A percentile compares a stretch with the other conserved stretches of the same genome.
Evolutionary conservation across 140 eudicot genomes (phyloP).

Genomic region (Erigeron philadelphicus): DNA sequence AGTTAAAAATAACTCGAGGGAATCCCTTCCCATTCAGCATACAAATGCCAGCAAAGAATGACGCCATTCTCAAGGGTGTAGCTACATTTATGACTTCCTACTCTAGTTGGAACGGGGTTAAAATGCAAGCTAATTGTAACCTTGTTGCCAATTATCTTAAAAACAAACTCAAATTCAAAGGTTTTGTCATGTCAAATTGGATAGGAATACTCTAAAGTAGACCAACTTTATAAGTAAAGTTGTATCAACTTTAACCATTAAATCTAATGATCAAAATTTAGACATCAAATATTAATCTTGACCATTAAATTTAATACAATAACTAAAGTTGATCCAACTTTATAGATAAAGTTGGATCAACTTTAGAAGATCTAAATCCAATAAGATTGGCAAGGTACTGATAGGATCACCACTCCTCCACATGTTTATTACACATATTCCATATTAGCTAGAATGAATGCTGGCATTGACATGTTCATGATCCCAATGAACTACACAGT

Average conservation of each 20-base stretch:
- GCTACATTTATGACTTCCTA: constrained; percentile 69
- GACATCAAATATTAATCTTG: too few relatives aligned
- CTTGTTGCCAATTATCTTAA: constrained; percentile 58
- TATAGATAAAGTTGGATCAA: too few relatives aligned
- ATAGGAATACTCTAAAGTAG: too few relatives aligned
- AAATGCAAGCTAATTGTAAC: constrained; percentile 64
- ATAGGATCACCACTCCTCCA: constrained; percentile 59
- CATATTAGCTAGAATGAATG: constrained; percentile 53
- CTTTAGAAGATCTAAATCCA: too few relatives aligned
- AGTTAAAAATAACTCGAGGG: too few relatives aligned
- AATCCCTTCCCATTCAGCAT: too few relatives aligned
- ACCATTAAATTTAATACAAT: too few relatives aligned
- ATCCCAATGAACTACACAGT: constrained; percentile 53
- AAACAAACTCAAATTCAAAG: constrained; percentile 48
- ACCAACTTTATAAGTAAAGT: too few relatives aligned
- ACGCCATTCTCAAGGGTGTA: constrained; percentile 59
- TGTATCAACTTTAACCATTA: too few relatives aligned
- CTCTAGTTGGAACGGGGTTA: constrained; percentile 74
- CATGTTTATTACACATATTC: constrained; percentile 68
- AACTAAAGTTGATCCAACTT: too few relatives aligned
- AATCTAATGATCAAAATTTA: too few relatives aligned
- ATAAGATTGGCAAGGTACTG: constrained; percentile 75
- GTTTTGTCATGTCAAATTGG: constrained; percentile 14
- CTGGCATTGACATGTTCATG: constrained; percentile 87
- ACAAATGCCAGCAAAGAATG: constrained; percentile 70